Evolutionary conservation across 805 yeast species (phyloP), one percentile per base, ranked within the genome.

Genomic region (Metschnikowia kofuensis): DNA sequence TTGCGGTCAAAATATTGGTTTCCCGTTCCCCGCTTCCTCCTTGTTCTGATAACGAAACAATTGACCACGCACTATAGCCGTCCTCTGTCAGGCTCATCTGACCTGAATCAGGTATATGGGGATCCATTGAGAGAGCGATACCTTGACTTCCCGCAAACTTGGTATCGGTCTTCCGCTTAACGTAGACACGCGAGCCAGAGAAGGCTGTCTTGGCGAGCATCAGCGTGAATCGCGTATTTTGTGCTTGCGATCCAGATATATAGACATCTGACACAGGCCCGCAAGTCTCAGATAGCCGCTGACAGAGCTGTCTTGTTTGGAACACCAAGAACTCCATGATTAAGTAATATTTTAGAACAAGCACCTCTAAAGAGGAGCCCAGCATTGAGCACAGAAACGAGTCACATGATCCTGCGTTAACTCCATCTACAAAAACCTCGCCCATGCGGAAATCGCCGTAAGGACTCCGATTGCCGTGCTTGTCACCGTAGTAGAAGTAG

Each of bases 391-490:
- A 39, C 29, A 7, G 56, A 14, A 38, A 37, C 9, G 47, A 45
- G 27, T 46, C 47, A 10, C 49, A 40, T 13, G 57, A 38, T 12
- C 54, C 47, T 4, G 45, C 38, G 39, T 67, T 67, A 38, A 41
- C 61, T 32, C 79, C 83, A 13, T 82, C 84, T 9, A 79, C 74
- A 39, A 69, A 63, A 42, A 72, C 65, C 34, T 83, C 83, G 45
- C 75, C 65, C 77, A 82, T 71, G 2, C 61, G 42, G 10, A 78
- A 70, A 55, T 79, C 79, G 45, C 72, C 76, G 52, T 65, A 77
- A 0, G 86, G 86, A 7, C 82, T 76, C 58, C 87, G 68, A 56
- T 81, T 82, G 0, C 87, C 87, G 42, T 72, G 68, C 16, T 77
- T 69, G 58, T 82, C 85, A 1, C 85, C 85, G 54, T 79, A 79